Conservation (phyloP, 768 basidiomycete genomes). For the Cubamyces lactineus region DNA sequence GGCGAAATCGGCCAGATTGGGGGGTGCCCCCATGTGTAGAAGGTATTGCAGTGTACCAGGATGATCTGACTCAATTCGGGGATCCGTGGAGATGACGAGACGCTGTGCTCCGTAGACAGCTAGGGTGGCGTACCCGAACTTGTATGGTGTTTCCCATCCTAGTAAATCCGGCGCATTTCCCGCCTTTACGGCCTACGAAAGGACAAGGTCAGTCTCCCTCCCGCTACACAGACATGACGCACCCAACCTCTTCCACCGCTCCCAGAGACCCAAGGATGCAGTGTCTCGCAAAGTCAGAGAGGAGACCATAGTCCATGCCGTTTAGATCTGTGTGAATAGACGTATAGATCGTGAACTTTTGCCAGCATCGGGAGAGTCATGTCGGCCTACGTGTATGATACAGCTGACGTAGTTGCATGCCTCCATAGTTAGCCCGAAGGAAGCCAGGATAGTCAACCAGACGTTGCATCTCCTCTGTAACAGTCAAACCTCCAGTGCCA, state of each 20-base stretch:
- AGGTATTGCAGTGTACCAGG: constrained; percentile 45
- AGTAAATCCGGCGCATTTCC: constrained; percentile 24
- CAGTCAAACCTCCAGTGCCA: constrained; percentile 18
- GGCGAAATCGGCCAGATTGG: constrained; percentile 47
- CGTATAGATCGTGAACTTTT: not conserved
- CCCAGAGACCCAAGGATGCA: constrained; percentile 17
- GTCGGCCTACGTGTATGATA: constrained; percentile 14
- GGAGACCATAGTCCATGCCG: not conserved
- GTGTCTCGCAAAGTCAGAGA: constrained; percentile 14
- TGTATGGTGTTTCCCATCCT: constrained; percentile 26
- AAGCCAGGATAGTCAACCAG: constrained; percentile 8
- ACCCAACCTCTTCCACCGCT: constrained; percentile 2
- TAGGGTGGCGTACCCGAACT: constrained; percentile 24
- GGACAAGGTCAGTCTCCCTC: too few species aligned
- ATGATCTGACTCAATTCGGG: constrained; percentile 28
- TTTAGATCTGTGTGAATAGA: not conserved
- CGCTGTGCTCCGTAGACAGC: constrained; percentile 26
- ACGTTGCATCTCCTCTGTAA: constrained; percentile 13
- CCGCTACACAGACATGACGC: too few species aligned
- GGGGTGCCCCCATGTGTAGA: constrained; percentile 44
- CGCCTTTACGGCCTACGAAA: constrained; percentile 11
- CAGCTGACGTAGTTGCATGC: constrained; percentile 3
- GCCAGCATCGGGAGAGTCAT: not conserved
- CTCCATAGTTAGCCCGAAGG: not conserved
- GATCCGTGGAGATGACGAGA: not conserved